phyloP scores from a whole-genome alignment of 2,329 filamentous ascomycete species.

The Cladophialophora chaetospira region DNA sequence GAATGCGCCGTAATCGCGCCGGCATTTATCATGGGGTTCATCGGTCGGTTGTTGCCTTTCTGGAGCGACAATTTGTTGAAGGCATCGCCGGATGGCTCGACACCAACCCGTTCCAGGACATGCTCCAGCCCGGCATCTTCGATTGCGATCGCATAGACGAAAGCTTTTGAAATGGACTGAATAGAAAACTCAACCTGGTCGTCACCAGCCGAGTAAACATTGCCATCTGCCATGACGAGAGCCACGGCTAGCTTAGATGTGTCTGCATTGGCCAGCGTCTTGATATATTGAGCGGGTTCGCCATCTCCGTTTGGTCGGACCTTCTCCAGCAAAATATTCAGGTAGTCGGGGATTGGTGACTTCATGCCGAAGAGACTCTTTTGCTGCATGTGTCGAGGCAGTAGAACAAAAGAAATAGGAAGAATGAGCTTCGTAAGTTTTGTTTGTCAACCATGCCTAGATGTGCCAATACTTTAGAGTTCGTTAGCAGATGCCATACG shows the following conservation, averaged over 20 bases:
- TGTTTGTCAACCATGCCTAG: constrained; percentile 12
- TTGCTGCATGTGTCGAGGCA: constrained; percentile 7
- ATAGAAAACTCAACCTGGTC: constrained; percentile 22
- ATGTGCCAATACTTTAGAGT: constrained; percentile 15
- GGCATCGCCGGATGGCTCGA: constrained; percentile 22
- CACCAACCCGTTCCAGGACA: constrained; percentile 20
- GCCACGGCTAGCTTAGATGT: constrained; percentile 25
- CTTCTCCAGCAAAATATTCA: constrained; percentile 20
- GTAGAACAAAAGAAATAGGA: constrained; percentile 11
- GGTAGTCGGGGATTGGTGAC: constrained; percentile 24
- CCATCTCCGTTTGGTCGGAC: constrained; percentile 23
- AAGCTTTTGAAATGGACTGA: constrained; percentile 24
- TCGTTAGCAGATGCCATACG: constrained; percentile 6
- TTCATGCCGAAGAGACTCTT: constrained; percentile 14
- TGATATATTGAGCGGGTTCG: constrained; percentile 22
- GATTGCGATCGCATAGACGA: constrained; percentile 23
- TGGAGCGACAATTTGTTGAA: constrained; percentile 22
- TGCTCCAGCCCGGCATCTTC: constrained; percentile 22
- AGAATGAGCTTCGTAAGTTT: constrained; percentile 3
- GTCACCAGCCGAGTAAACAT: constrained; percentile 23
- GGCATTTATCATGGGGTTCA: constrained; percentile 26
- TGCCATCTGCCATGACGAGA: constrained; percentile 22
- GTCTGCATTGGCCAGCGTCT: constrained; percentile 22
- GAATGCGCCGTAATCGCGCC: constrained; percentile 23
- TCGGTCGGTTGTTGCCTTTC: constrained; percentile 20